Evolutionary conservation across 805 yeast species (phyloP).

Genomic region (Wickerhamomyces bisporus): DNA sequence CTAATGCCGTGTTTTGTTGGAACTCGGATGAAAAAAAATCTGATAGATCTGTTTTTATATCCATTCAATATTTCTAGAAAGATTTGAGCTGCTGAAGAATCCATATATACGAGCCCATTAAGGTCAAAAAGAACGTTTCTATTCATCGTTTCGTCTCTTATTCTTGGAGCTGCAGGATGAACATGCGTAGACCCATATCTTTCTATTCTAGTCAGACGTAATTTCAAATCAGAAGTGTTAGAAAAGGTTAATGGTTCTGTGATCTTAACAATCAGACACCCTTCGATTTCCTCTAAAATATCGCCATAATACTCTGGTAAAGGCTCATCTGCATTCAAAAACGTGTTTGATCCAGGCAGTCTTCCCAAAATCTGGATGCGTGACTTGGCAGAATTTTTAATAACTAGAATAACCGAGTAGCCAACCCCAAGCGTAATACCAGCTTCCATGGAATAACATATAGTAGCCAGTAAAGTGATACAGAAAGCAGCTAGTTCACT

Average conservation of each 20-base stretch:
- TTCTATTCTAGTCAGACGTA: conserved; percentile 65
- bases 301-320: conserved; percentile 27
- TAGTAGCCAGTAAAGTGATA: conserved; percentile 58
- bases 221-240: conserved; percentile 70
- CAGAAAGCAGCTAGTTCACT: conserved; percentile 67
- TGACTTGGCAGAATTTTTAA: conserved; percentile 75
- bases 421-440: conserved; percentile 87
- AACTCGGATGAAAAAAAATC: conserved; percentile 58
- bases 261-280: conserved; percentile 71
- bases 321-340: conserved; percentile 67
- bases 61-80: conserved; percentile 52
- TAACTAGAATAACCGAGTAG: conserved; percentile 73
- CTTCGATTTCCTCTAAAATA: conserved; percentile 47
- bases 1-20: conserved; percentile 44
- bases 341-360: conserved; percentile 52
- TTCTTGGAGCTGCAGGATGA: conserved; percentile 69
- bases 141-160: conserved; percentile 40
- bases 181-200: conserved; percentile 65
- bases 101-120: conserved; percentile 76
- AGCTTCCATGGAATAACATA: conserved; percentile 75
- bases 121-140: conserved; percentile 68
- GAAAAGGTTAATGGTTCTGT: conserved; percentile 90
- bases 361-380: conserved; percentile 81
- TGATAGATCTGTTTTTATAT: conserved; percentile 50
- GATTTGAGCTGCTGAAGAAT: conserved; percentile 75